Percentiles rank a stretch among this genome's conserved stretches.
phyloP scores from a whole-genome alignment of 768 basidiomycete genomes.

The Hericium rajendrae region DNA sequence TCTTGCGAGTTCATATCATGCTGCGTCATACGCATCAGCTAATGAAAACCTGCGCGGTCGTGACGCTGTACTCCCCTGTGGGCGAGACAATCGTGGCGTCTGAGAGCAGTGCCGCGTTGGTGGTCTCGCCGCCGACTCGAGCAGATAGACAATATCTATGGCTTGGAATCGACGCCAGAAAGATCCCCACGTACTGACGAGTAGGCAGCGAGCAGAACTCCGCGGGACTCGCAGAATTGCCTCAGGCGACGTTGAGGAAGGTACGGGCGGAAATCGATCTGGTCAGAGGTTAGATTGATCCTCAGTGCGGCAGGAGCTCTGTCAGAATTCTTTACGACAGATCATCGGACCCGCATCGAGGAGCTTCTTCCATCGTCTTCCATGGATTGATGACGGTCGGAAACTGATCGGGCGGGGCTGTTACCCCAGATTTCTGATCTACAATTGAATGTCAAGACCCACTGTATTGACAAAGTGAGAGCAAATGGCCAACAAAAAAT shows the following conservation, averaged over 20 bases:
- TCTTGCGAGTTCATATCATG: constrained; percentile 48
- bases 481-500: not conserved
- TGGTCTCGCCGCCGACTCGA: not conserved
- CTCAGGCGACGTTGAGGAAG: constrained; percentile 51
- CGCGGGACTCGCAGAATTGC: constrained; percentile 42
- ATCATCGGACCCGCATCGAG: constrained; percentile 17
- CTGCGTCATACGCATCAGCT: constrained; percentile 44
- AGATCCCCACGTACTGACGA: constrained; percentile 26
- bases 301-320: constrained; percentile 34
- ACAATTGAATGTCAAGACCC: not conserved
- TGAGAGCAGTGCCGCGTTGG: not conserved
- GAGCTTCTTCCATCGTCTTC: constrained; percentile 27
- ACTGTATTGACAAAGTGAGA: no score
- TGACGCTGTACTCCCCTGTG: constrained; percentile 15
- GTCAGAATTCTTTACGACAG: constrained; percentile 15
- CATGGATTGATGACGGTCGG: constrained; percentile 30
- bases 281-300: constrained; percentile 60
- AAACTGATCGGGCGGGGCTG: constrained; percentile 38
- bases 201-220: constrained; percentile 61
- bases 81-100: constrained; percentile 18
- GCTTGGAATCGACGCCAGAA: not conserved
- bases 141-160: not conserved
- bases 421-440: constrained; percentile 9
- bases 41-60: not conserved
- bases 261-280: constrained; percentile 65